Evolutionary conservation across 2,329 filamentous ascomycete species (phyloP).

Genomic region (Diaporthe caulivora): DNA sequence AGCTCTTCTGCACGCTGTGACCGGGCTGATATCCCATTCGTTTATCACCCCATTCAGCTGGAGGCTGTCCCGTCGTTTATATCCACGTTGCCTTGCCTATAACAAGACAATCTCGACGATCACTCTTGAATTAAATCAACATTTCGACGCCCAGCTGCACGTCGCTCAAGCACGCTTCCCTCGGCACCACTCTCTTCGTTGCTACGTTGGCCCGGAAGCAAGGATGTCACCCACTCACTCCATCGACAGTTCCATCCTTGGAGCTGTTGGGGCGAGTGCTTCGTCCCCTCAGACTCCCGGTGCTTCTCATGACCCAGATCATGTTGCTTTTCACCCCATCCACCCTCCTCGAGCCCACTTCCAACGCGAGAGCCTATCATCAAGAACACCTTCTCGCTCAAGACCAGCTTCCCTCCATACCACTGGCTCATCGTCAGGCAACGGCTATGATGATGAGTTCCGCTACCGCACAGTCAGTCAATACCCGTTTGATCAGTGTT

Average conservation of each 20-base stretch:
- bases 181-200: not conserved
- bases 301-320: conserved; percentile 14
- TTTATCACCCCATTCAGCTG: conserved; percentile 5
- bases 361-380: conserved; percentile 27
- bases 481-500: not conserved
- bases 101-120: conserved; percentile 14
- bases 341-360: conserved; percentile 24
- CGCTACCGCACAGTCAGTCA: conserved; percentile 48
- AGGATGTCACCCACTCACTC: conserved; percentile 31
- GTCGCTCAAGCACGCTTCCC: not conserved
- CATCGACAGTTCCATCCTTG: conserved; percentile 13
- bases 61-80: conserved; percentile 22
- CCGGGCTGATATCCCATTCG: conserved; percentile 19
- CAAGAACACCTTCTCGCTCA: conserved; percentile 28
- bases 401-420: conserved; percentile 35
- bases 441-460: conserved; percentile 47
- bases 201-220: not conserved
- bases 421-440: conserved; percentile 32
- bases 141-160: not conserved
- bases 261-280: conserved; percentile 3
- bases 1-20: not conserved
- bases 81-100: not conserved
- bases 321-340: conserved; percentile 13
- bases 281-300: not conserved
- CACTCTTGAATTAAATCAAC: not conserved